Conservation (phyloP, 176 grass and related monocot genomes). For the Triticum monococcum region DNA sequence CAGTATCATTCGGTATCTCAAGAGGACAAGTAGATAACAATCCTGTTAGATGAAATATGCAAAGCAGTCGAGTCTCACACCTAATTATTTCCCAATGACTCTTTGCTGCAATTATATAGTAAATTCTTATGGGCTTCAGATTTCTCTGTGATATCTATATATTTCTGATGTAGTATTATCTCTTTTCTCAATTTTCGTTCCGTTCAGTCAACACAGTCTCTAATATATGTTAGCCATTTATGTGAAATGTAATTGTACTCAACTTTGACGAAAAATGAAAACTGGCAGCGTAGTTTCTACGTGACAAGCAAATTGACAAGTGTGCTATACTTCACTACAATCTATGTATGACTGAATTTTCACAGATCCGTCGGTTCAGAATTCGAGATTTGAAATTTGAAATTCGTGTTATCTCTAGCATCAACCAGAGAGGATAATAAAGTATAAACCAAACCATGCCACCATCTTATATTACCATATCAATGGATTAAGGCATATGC, state of each 20-base stretch:
- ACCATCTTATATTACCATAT: background rate
- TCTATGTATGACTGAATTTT: background rate
- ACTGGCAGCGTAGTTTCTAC: background rate
- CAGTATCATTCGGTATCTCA: background rate
- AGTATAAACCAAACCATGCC: background rate
- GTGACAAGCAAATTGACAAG: background rate
- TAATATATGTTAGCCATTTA: background rate
- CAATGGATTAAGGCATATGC: background rate
- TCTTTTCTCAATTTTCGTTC: background rate
- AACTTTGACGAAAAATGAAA: background rate
- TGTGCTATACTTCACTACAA: background rate
- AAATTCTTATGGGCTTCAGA: background rate
- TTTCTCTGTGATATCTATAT: background rate
- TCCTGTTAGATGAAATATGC: background rate
- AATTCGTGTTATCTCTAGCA: background rate
- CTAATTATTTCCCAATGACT: background rate
- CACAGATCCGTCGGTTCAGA: background rate
- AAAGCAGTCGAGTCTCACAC: background rate
- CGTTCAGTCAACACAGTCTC: background rate
- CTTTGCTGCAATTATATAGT: slow-evolving; percentile 9
- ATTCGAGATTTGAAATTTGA: background rate
- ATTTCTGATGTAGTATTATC: background rate
- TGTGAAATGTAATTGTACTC: background rate
- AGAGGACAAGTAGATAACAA: background rate
- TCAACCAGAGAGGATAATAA: background rate